Conservation (phyloP, 192 early-diverging fungal species). For the Borealophlyctis nickersoniae region DNA sequence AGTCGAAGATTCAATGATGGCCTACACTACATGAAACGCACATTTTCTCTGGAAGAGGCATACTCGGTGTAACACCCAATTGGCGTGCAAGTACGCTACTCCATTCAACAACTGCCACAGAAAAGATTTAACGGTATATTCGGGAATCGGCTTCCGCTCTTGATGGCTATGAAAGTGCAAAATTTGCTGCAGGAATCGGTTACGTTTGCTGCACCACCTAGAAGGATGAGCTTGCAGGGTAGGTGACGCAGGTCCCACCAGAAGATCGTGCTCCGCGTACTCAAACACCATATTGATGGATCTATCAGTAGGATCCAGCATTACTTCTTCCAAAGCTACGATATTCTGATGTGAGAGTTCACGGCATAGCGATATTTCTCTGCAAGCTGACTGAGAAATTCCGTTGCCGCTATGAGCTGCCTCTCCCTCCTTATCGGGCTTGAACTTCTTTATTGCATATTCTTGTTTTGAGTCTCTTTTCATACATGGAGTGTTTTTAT, state of each 20-base stretch:
- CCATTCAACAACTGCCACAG: constrained; percentile 55
- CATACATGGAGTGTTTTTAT: constrained; percentile 62
- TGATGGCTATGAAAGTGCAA: constrained; percentile 83
- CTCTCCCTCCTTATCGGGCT: constrained; percentile 92
- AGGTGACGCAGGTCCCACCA: no score
- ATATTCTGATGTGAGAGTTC: constrained; percentile 90
- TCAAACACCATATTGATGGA: constrained; percentile 97
- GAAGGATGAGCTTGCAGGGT: no score
- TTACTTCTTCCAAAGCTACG: constrained; percentile 79
- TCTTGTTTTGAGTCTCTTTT: constrained; percentile 41
- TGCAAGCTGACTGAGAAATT: constrained; percentile 89
- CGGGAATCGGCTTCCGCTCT: constrained; percentile 74
- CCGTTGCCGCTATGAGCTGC: constrained; percentile 58
- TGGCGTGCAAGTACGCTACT: constrained; percentile 49
- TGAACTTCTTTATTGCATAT: constrained; percentile 96
- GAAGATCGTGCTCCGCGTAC: constrained; percentile 91
- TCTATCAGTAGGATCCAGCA: constrained; percentile 76
- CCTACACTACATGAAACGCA: no score
- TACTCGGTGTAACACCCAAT: constrained; percentile 51
- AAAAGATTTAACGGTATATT: constrained; percentile 59
- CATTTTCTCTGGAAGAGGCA: constrained; percentile 1
- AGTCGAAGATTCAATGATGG: constrained; percentile 4
- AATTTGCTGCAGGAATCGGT: constrained; percentile 61
- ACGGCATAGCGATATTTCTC: constrained; percentile 90
- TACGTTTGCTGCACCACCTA: not conserved